Evolutionary conservation across 306 rosid species (phyloP), one percentile per base, ranked within the genome.

Genomic region (Cajanus cajan): DNA sequence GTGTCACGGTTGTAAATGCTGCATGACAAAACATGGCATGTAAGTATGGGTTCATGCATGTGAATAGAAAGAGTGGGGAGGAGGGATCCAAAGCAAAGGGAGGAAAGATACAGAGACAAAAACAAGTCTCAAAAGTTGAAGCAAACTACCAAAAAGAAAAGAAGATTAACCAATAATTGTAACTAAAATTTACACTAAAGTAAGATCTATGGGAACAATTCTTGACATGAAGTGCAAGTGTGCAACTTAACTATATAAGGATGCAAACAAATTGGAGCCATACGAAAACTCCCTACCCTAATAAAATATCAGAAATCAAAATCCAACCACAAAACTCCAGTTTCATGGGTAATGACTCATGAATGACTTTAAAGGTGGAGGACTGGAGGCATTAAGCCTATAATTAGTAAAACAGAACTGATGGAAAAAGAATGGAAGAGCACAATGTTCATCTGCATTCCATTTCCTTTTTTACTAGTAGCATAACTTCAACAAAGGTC

Each of bases 11-110:
- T 45, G 50, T 43, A 64, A 64, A 52, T 77, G 45, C 52, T 63
- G 51, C 70, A 82, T 31, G 4, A 62, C 76, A 68, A 58, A 57
- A 58, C 66, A 67, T 28, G 50, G 63, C 16, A 68, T 34, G 22
- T 5, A 25, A 21, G 70, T 18, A 64, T 0, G 12, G 24, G 62
- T 5, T 39, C 25, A 69, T 37, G 67, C 66, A 39, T 18, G 31
- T 50, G 18, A 33, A 24, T 25, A 7, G n/a, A 41, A 73, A 13
- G 4, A 10, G 14, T 21, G 9, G 25, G 24, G 19, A 39, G 19
- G 33, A 44, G 9, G 22, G 39, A 39, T 10, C 66, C 10, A 5
- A 65, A 36, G 18, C 66, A 12, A 19, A 65, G 14, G 19, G 74
- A 50, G 15, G 34, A 51, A 65, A 25, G 19, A 52, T 7, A 68